Evolutionary conservation across 371 early-diverging fungal genomes (phyloP).

Genomic region (Apophysomyces ossiformis): DNA sequence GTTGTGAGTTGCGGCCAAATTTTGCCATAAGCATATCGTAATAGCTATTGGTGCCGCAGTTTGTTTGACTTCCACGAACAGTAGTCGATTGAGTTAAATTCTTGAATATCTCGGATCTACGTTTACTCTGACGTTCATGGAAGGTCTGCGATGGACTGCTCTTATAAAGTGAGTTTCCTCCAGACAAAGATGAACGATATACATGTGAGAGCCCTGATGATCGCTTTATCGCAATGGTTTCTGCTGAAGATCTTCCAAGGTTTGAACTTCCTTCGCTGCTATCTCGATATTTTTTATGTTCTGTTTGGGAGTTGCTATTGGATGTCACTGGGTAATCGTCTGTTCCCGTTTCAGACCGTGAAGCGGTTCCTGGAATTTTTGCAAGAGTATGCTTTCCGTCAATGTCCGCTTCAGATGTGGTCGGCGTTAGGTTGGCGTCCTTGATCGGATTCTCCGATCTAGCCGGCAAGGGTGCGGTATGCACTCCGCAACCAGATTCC

Average conservation of each 20-base stretch:
- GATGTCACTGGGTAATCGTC: not conserved
- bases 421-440: no score
- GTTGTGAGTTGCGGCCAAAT: slow-evolving; percentile 16
- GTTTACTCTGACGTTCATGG: slow-evolving; percentile 33
- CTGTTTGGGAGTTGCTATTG: not conserved
- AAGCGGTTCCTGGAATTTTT: no score
- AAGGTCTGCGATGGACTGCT: slow-evolving; percentile 32
- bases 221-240: not conserved
- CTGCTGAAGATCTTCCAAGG: not conserved
- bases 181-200: slow-evolving; percentile 18
- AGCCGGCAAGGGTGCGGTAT: no score
- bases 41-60: slow-evolving; percentile 17
- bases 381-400: no score
- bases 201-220: slow-evolving; percentile 19
- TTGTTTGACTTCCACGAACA: slow-evolving; percentile 6
- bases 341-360: no score
- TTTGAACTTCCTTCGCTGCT: not conserved
- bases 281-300: not conserved
- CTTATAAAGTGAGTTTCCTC: slow-evolving; percentile 14
- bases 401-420: no score
- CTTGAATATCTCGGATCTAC: slow-evolving; percentile 21
- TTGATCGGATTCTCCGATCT: no score
- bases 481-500: no score
- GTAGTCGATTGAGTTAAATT: slow-evolving; percentile 8
- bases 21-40: slow-evolving; percentile 28